Conservation (phyloP, 2,329 filamentous ascomycete species). For the Paecilomyces formosus region DNA sequence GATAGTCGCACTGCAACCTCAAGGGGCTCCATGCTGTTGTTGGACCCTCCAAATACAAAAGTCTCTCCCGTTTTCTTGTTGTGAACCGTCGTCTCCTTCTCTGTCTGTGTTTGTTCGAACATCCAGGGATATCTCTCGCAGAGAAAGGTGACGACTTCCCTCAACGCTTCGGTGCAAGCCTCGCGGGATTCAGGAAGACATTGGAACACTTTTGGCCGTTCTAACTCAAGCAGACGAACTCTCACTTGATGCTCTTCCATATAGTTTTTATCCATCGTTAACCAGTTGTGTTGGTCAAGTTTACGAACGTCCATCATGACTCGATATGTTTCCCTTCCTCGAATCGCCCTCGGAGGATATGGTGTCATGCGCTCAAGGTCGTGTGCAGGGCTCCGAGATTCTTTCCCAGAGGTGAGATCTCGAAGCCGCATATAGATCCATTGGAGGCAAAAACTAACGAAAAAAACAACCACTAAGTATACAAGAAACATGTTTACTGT, state of each 20-base stretch:
- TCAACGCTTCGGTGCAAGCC: constrained; percentile 42
- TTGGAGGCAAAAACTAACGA: constrained; percentile 20
- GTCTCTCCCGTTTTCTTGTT: constrained; percentile 40
- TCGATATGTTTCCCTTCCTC: constrained; percentile 30
- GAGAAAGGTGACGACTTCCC: constrained; percentile 40
- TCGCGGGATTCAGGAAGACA: constrained; percentile 36
- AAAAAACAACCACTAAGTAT: constrained; percentile 20
- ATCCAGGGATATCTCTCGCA: constrained; percentile 35
- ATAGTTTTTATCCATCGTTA: constrained; percentile 42
- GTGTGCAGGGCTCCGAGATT: constrained; percentile 5
- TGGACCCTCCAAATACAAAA: constrained; percentile 30
- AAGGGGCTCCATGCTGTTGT: constrained; percentile 34
- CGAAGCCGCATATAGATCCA: constrained; percentile 13
- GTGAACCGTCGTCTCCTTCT: constrained; percentile 23
- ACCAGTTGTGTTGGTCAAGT: constrained; percentile 41
- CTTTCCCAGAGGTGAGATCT: neutral
- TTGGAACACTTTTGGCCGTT: constrained; percentile 37
- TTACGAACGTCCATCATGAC: constrained; percentile 43
- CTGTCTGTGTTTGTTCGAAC: constrained; percentile 28
- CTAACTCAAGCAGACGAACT: constrained; percentile 29
- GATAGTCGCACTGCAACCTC: constrained; percentile 44
- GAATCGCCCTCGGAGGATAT: constrained; percentile 32
- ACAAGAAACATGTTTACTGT: constrained; percentile 25
- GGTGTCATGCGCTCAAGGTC: constrained; percentile 28
- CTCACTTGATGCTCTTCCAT: constrained; percentile 37